A percentile compares a stretch with the other conserved stretches of the same genome.
phyloP scores from a whole-genome alignment of 495 filamentous ascomycete genomes.

The Penicillium herquei region DNA sequence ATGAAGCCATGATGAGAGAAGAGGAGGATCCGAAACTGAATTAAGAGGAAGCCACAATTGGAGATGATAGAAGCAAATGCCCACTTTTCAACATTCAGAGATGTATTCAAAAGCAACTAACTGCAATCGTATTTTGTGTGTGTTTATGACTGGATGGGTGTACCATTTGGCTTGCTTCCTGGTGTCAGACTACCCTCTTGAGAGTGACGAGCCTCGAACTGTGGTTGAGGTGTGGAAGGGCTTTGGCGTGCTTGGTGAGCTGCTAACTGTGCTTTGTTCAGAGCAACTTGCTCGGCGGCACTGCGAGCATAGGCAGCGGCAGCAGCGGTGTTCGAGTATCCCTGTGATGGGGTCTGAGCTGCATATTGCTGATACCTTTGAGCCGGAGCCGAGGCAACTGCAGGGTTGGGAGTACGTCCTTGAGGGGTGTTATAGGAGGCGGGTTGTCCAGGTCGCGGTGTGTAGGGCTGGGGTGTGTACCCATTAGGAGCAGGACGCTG shows the following conservation, averaged over 20 bases:
- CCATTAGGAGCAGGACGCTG: slow-evolving; percentile 42
- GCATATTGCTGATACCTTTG: slow-evolving; percentile 14
- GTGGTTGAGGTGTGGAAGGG: slow-evolving; percentile 43
- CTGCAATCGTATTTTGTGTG: not conserved
- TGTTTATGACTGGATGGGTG: slow-evolving; percentile 34
- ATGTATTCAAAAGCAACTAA: not conserved
- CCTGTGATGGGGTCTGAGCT: slow-evolving; percentile 29
- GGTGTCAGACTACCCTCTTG: slow-evolving; percentile 43
- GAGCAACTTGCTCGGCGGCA: slow-evolving; percentile 45
- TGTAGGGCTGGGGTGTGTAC: slow-evolving; percentile 42
- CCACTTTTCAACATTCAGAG: not conserved
- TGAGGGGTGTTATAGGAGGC: slow-evolving; percentile 35
- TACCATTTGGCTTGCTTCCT: slow-evolving; percentile 42
- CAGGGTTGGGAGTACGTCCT: slow-evolving; percentile 31
- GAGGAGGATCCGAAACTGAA: not conserved
- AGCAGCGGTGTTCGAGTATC: slow-evolving; percentile 41
- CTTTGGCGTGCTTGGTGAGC: slow-evolving; percentile 33
- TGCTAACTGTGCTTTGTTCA: slow-evolving; percentile 46
- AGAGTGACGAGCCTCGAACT: slow-evolving; percentile 24
- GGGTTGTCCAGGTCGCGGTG: slow-evolving; percentile 41
- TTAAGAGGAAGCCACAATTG: not conserved
- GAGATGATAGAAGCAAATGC: not conserved
- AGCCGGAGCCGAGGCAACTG: slow-evolving; percentile 23
- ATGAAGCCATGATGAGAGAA: not conserved
- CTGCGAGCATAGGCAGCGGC: slow-evolving; percentile 42